These are phyloP conservation scores for Rhodomyrtus psidioides DNA, from an alignment of 441 rosid species.

Conservation along the genomic window DNA sequence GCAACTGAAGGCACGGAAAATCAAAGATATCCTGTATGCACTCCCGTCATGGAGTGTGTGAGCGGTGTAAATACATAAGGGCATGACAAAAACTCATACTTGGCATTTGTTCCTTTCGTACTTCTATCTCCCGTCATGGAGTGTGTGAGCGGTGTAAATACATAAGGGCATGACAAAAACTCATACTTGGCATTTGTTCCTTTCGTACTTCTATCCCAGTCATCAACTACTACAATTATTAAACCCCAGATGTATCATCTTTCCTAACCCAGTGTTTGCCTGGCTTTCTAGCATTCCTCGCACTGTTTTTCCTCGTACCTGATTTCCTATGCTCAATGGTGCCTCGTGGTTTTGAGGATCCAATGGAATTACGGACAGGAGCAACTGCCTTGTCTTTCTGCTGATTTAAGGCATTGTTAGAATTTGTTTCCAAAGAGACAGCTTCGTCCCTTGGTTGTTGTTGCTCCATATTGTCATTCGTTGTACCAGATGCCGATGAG, in stretches of 20 bases:
- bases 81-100: not conserved
- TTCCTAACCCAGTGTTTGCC: conserved; percentile 35
- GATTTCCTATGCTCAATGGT: conserved; percentile 18
- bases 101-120: not conserved
- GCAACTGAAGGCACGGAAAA: not conserved
- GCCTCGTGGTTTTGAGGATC: conserved; percentile 20
- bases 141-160: not conserved
- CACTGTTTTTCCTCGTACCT: conserved; percentile 15
- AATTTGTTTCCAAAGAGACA: conserved; percentile 15
- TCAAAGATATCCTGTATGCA: not conserved
- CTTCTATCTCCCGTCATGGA: not conserved
- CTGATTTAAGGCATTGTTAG: conserved; percentile 13
- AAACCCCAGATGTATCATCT: conserved; percentile 14
- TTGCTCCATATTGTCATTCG: conserved; percentile 19
- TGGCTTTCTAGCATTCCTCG: conserved; percentile 20
- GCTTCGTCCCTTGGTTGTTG: conserved; percentile 13
- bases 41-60: not conserved
- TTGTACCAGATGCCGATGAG: conserved; percentile 7
- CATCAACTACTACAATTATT: not conserved
- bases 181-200: not conserved
- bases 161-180: not conserved
- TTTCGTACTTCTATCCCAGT: not conserved
- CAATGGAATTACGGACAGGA: not conserved
- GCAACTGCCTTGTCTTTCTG: not conserved
- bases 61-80: not conserved